Conservation (phyloP, 2,329 filamentous ascomycete species). For the Tricladium varicosporioides region DNA sequence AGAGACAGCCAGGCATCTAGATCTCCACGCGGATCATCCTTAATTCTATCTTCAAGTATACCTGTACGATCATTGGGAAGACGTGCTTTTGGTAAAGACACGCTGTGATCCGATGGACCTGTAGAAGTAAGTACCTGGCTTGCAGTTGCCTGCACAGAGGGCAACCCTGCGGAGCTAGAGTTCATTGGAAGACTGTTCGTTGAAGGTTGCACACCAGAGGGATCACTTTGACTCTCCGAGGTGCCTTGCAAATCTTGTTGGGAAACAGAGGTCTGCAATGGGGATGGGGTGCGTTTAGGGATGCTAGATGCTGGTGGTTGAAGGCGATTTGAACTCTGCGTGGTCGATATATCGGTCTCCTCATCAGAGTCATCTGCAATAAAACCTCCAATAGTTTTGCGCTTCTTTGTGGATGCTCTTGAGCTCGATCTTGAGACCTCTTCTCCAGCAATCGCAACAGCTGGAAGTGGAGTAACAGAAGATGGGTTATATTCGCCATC, state of each 20-base stretch:
- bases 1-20: constrained; percentile 87
- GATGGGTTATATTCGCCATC: constrained; percentile 34
- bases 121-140: constrained; percentile 28
- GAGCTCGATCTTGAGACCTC: constrained; percentile 33
- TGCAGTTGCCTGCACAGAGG: constrained; percentile 23
- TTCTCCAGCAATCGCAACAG: constrained; percentile 28
- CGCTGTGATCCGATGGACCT: constrained; percentile 23
- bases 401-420: constrained; percentile 31
- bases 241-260: constrained; percentile 26
- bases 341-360: constrained; percentile 31
- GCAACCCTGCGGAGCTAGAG: constrained; percentile 21
- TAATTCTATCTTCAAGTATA: constrained; percentile 79
- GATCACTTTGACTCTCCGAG: constrained; percentile 32
- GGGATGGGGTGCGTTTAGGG: constrained; percentile 31
- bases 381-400: constrained; percentile 35
- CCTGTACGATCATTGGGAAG: constrained; percentile 36
- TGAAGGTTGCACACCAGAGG: constrained; percentile 19
- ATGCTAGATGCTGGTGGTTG: constrained; percentile 28
- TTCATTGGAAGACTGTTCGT: constrained; percentile 28
- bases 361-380: constrained; percentile 37
- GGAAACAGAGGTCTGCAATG: constrained; percentile 30
- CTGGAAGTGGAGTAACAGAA: constrained; percentile 32
- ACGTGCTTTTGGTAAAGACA: constrained; percentile 33
- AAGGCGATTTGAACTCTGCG: constrained; percentile 18
- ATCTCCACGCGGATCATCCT: constrained; percentile 89